Conservation (phyloP, 192 early-diverging fungal genomes). For the Podila epicladia region DNA sequence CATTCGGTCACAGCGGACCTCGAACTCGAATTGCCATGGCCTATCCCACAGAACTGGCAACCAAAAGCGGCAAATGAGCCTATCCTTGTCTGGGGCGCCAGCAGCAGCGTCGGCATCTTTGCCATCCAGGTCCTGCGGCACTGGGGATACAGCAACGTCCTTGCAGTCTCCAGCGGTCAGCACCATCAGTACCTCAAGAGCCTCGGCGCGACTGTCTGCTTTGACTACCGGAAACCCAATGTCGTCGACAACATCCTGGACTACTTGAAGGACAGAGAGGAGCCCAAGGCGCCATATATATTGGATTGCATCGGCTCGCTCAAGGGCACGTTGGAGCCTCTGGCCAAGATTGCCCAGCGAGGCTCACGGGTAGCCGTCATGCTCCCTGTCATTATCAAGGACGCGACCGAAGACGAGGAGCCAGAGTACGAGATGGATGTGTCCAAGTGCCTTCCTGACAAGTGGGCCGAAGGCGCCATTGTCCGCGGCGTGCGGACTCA, state of each 20-base stretch:
- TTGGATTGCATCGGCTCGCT: slow-evolving; percentile 22
- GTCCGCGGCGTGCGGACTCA: slow-evolving; percentile 19
- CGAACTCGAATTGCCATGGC: slow-evolving; percentile 19
- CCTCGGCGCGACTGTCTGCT: slow-evolving; percentile 21
- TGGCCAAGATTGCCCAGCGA: slow-evolving; percentile 19
- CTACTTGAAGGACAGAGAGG: slow-evolving; percentile 8
- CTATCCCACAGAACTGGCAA: slow-evolving; percentile 14
- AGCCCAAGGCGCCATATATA: slow-evolving; percentile 15
- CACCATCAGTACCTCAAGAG: slow-evolving; percentile 16
- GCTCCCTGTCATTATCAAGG: slow-evolving; percentile 23
- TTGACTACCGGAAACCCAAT: slow-evolving; percentile 15
- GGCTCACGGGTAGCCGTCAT: slow-evolving; percentile 13
- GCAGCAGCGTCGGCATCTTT: slow-evolving; percentile 22
- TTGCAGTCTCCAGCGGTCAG: slow-evolving; percentile 9
- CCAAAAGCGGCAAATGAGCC: slow-evolving; percentile 11
- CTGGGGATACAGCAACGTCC: slow-evolving; percentile 14
- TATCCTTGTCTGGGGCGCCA: slow-evolving; percentile 18
- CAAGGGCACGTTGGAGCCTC: slow-evolving; percentile 15
- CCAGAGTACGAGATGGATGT: slow-evolving; percentile 26
- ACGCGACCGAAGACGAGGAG: slow-evolving; percentile 17
- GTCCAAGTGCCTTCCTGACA: slow-evolving; percentile 6
- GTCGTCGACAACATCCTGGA: slow-evolving; percentile 11
- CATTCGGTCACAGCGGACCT: slow-evolving; percentile 19
- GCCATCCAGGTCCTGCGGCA: slow-evolving; percentile 26
- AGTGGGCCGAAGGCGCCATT: slow-evolving; percentile 16